Conservation (phyloP, 2,329 filamentous ascomycete species). For the Pyrenophora seminiperda region DNA sequence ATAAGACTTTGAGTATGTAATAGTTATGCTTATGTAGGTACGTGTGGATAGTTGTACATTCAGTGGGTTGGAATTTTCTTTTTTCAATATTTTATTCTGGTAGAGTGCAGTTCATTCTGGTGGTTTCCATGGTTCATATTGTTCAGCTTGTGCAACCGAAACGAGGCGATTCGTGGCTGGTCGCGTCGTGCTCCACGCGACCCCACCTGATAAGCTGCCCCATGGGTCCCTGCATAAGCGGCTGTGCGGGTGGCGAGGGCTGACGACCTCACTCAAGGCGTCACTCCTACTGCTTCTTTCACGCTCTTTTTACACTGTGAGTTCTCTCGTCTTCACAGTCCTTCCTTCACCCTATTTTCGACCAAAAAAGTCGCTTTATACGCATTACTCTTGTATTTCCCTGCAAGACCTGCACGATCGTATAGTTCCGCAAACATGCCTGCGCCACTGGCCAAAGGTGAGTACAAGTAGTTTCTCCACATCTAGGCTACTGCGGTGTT, state of each 20-base stretch:
- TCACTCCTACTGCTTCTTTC: conserved; percentile 5
- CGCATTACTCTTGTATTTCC: neutral
- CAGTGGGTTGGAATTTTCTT: too few species aligned
- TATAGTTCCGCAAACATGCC: conserved; percentile 33
- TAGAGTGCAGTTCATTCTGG: too few species aligned
- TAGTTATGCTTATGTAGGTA: neutral
- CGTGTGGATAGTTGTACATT: too few species aligned
- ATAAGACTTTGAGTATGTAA: neutral
- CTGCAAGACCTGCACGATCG: neutral
- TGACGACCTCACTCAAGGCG: conserved; percentile 2
- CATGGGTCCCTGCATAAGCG: conserved; percentile 12
- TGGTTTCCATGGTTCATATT: neutral
- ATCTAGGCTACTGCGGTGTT: conserved; percentile 32
- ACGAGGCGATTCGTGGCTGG: conserved; percentile 8
- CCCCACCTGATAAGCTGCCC: conserved; percentile 10
- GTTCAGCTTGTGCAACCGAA: neutral
- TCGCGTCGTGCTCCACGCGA: conserved; percentile 8
- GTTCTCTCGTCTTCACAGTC: neutral
- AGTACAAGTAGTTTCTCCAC: conserved; percentile 25
- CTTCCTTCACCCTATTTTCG: neutral
- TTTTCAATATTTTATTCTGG: too few species aligned
- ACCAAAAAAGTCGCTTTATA: neutral
- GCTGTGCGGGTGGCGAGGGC: conserved; percentile 14
- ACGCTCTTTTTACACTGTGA: neutral
- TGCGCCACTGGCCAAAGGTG: conserved; percentile 51